Evolutionary conservation across 768 basidiomycete species (phyloP).

Genomic region (Russula dissimulans): DNA sequence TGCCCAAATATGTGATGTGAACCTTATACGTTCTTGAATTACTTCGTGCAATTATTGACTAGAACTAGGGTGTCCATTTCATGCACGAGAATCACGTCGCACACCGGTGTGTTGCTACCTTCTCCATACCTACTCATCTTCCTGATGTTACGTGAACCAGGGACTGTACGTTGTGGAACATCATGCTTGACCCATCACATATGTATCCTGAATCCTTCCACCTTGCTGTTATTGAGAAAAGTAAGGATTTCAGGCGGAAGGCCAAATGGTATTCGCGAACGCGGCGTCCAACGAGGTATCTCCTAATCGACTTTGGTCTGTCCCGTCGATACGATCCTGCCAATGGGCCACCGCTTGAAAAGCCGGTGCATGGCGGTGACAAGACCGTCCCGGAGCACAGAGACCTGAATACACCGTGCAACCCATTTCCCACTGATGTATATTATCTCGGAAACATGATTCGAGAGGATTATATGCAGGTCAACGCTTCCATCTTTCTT

Average conservation of each 20-base stretch:
- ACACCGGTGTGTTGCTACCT: conserved; percentile 3
- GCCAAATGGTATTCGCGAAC: conserved; percentile 21
- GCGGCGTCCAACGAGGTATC: not conserved
- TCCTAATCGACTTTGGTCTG: too few species aligned
- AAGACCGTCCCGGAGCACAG: conserved; percentile 22
- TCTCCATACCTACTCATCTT: too few species aligned
- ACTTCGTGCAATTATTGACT: not conserved
- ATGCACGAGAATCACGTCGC: conserved; percentile 15
- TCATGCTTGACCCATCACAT: conserved; percentile 13
- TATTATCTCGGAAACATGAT: conserved; percentile 24
- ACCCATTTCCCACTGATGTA: conserved; percentile 24
- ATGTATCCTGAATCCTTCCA: conserved; percentile 15
- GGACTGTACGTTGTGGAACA: conserved; percentile 1
- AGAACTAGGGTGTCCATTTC: conserved; percentile 1
- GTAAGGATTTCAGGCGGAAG: not conserved
- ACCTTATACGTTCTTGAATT: not conserved
- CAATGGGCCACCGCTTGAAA: conserved; percentile 2
- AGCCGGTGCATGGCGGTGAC: conserved; percentile 21
- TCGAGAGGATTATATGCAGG: conserved; percentile 10
- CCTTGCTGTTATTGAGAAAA: not conserved
- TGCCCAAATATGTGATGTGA: conserved; percentile 30
- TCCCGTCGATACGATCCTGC: too few species aligned
- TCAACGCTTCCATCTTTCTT: not conserved
- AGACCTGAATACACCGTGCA: not conserved
- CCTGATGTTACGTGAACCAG: not conserved